phyloP scores from a whole-genome alignment of 1,139 yeast species.

The Debaryomycetaceae sp. region DNA sequence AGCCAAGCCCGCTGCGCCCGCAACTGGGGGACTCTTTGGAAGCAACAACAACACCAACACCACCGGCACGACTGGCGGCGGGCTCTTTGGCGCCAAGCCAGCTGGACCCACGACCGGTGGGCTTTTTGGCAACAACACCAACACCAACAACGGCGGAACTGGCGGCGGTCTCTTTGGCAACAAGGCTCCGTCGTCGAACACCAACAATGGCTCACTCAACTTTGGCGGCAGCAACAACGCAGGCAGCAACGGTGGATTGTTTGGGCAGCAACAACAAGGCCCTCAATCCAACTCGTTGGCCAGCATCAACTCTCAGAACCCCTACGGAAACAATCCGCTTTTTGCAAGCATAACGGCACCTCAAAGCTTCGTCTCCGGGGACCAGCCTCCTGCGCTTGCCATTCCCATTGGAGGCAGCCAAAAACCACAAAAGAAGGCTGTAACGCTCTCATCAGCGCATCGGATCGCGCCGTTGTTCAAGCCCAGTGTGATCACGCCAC shows the following conservation, averaged over 20 bases:
- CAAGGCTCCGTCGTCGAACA: constrained; percentile 3
- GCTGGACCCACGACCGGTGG: constrained; percentile 5
- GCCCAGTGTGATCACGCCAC: constrained; percentile 16
- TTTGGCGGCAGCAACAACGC: too few species aligned
- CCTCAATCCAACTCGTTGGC: constrained; percentile 29
- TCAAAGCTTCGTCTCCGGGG: too few species aligned
- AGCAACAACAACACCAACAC: constrained; percentile 15
- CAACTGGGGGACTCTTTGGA: constrained; percentile 19
- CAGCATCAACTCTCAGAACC: constrained; percentile 56
- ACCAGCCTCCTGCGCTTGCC: constrained; percentile 40
- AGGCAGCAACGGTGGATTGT: constrained; percentile 15
- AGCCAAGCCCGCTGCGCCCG: constrained; percentile 8
- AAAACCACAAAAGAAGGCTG: constrained; percentile 46
- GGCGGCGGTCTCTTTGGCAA: constrained; percentile 6
- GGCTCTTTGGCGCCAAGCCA: constrained; percentile 21
- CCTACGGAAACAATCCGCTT: constrained; percentile 69
- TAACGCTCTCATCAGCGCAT: constrained; percentile 58
- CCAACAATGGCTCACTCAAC: too few species aligned
- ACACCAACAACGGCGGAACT: constrained; percentile 6
- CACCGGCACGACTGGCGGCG: constrained; percentile 17
- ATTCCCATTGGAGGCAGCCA: constrained; percentile 43
- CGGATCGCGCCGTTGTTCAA: constrained; percentile 50
- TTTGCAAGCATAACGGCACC: constrained; percentile 46
- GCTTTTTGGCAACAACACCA: constrained; percentile 4
- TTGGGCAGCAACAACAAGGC: constrained; percentile 18